Evolutionary conservation across 208 protist genomes (phyloP).

Genomic region (Jaenimonas drosophilae): DNA sequence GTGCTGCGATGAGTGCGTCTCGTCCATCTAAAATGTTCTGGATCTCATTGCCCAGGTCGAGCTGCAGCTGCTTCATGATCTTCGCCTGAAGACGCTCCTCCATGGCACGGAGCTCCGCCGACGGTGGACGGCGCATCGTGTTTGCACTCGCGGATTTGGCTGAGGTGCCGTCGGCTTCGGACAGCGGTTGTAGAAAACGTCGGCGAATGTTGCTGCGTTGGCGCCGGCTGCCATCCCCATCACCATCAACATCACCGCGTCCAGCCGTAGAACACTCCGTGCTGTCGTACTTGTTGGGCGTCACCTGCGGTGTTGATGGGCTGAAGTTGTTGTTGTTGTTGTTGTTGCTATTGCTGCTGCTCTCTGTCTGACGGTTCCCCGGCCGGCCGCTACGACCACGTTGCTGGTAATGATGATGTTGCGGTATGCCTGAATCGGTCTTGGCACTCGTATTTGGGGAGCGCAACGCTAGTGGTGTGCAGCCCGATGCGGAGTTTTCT

Average conservation of each 20-base stretch:
- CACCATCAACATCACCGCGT: neutral
- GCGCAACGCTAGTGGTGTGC: neutral
- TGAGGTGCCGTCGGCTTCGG: neutral
- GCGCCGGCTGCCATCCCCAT: neutral
- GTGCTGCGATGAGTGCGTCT: constrained; percentile 21
- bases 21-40: constrained; percentile 30
- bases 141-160: neutral
- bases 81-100: constrained; percentile 8
- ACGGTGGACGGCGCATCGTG: neutral
- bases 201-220: neutral
- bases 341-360: neutral
- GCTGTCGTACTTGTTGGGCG: too few species aligned
- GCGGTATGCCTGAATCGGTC: too few species aligned
- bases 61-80: constrained; percentile 33
- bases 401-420: too few species aligned
- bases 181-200: neutral
- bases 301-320: too few species aligned
- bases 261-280: too few species aligned
- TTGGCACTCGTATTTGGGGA: neutral
- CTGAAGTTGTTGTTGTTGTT: too few species aligned
- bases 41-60: constrained; percentile 22
- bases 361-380: neutral
- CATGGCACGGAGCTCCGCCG: constrained; percentile 1
- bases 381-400: neutral
- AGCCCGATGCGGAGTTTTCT: constrained; percentile 1